These are phyloP conservation scores for Escovopsis sp. DNA, from an alignment of 2,329 filamentous ascomycete species.

Conservation along the genomic window DNA sequence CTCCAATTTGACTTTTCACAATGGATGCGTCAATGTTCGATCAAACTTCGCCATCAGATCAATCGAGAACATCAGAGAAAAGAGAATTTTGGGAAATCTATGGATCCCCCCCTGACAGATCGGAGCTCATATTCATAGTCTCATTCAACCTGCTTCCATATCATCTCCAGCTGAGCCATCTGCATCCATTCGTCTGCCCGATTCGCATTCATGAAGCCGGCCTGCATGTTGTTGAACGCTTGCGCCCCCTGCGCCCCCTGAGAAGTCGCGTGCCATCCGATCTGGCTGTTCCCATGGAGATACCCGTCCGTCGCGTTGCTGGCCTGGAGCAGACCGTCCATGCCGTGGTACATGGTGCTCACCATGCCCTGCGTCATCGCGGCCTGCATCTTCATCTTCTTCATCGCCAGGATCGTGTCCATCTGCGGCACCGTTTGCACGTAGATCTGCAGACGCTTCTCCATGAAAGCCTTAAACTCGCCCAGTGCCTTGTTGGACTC, in stretches of 20 bases:
- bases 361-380: slow-evolving; percentile 19
- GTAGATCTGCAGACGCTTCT: slow-evolving; percentile 15
- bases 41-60: too few species aligned
- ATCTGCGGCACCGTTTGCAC: slow-evolving; percentile 16
- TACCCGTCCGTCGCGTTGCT: slow-evolving; percentile 16
- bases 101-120: too few species aligned
- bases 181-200: slow-evolving; percentile 13
- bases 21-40: too few species aligned
- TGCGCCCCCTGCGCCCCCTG: slow-evolving; percentile 19
- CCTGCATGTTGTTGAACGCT: slow-evolving; percentile 18
- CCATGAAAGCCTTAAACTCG: slow-evolving; percentile 15
- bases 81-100: too few species aligned
- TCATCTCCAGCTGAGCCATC: slow-evolving; percentile 11
- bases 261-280: slow-evolving; percentile 22
- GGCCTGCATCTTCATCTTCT: slow-evolving; percentile 17
- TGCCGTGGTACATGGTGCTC: slow-evolving; percentile 20
- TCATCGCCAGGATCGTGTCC: slow-evolving; percentile 14
- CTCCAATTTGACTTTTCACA: too few species aligned
- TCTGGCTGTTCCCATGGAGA: slow-evolving; percentile 18
- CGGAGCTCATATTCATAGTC: too few species aligned
- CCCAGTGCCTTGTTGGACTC: slow-evolving; percentile 13
- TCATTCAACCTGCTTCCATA: slow-evolving; percentile 21
- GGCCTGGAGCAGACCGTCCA: slow-evolving; percentile 14
- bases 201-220: slow-evolving; percentile 16
- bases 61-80: too few species aligned